Base-by-base conservation (phyloP, 345 rosid genomes). In the Salix dunnii region DNA sequence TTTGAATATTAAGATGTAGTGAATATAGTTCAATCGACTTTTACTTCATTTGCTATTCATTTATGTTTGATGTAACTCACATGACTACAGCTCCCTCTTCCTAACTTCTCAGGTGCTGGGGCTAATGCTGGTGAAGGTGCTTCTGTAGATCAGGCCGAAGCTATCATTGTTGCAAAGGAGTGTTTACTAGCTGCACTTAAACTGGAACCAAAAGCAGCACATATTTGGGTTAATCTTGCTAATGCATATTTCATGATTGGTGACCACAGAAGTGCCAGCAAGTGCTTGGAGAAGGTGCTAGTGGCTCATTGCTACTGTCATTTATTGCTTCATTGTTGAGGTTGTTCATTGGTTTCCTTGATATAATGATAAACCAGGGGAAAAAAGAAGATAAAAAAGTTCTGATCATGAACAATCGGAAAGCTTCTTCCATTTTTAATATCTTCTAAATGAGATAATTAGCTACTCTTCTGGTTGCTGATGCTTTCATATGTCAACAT, bases 241-340 rank as follows among this genome's bases (percentile, higher is more conserved):
- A 86, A 89, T 82, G 96, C 96, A 72, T 92, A 89, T 78, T 85
- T 81, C 84, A 78, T 90, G 87, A 80, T 77, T 68, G 94, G 94
- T 53, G 99, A 93, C 85, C 89, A 92, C 83, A 87, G 89, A 83
- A 96, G 93, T 75, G 89, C 98, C 74, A 84, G 88, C 89, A 92
- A 92, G 82, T 96, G 99, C 86, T 90, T 96, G 94, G 98, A 96
- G 92, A 96, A 96, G 99, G 99, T 96, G 89, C 92, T 83, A 85
- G 82, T 85, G 84, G 85, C 79, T 89, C 75, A 80, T 86, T 85
- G 83, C 78, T 85, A 62, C 71, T 58, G 75, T 82, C 79, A 77
- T 81, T 81, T 86, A 72, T 82, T 80, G 82, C 82, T 83, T 87
- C 81, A 82, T 84, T 86, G 80, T 83, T 86, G 82, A 85, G 89